Conservation (phyloP, 2,329 filamentous ascomycete species). For the Massarina eburnea region DNA sequence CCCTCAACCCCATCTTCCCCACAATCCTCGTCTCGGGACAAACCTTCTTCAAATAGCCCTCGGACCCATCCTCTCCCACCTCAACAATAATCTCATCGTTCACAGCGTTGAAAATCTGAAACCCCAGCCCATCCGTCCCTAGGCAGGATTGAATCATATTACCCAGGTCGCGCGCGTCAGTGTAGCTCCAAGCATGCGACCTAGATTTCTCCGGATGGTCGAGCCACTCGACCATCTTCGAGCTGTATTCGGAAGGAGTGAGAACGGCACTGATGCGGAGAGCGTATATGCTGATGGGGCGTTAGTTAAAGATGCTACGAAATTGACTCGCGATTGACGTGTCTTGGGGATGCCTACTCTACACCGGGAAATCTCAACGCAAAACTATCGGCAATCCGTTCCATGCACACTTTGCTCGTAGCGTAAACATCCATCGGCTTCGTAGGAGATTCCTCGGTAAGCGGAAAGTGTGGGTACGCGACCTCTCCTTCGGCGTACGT, state of each 20-base stretch:
- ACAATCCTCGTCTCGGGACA: slow-evolving; percentile 54
- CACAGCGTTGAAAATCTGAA: slow-evolving; percentile 64
- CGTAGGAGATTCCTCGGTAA: slow-evolving; percentile 60
- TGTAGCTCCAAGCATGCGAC: slow-evolving; percentile 63
- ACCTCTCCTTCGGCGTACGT: slow-evolving; percentile 60
- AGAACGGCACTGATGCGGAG: slow-evolving; percentile 62
- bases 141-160: slow-evolving; percentile 59
- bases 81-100: slow-evolving; percentile 61
- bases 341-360: slow-evolving; percentile 41
- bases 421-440: slow-evolving; percentile 63
- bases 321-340: too few species aligned
- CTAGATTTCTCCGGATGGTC: slow-evolving; percentile 48
- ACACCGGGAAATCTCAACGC: slow-evolving; percentile 52
- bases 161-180: slow-evolving; percentile 61
- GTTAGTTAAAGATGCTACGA: not conserved
- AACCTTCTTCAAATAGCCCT: slow-evolving; percentile 52
- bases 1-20: slow-evolving; percentile 55
- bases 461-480: slow-evolving; percentile 59
- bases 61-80: slow-evolving; percentile 42
- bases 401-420: slow-evolving; percentile 60
- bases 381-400: slow-evolving; percentile 58
- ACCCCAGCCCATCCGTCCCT: slow-evolving; percentile 58
- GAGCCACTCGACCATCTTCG: slow-evolving; percentile 53
- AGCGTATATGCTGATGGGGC: slow-evolving; percentile 58
- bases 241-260: slow-evolving; percentile 58